phyloP scores from a whole-genome alignment of 768 basidiomycete species.

The Lyophyllum semitale region DNA sequence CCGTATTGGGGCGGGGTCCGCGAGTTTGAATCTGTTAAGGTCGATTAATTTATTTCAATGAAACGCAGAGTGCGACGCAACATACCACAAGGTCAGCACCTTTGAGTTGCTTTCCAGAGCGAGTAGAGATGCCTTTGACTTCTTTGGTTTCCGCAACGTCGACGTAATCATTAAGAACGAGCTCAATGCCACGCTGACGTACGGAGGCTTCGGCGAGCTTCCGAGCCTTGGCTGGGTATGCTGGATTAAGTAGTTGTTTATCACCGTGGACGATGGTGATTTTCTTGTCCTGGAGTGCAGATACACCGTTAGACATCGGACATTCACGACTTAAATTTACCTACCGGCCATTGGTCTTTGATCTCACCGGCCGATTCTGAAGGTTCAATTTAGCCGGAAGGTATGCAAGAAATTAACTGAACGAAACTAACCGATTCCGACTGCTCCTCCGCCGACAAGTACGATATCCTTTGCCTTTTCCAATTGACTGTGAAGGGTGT shows the following conservation, averaged over 20 bases:
- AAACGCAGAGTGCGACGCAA: background rate
- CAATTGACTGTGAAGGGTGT: constrained; percentile 33
- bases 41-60: background rate
- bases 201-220: constrained; percentile 42
- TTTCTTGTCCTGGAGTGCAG: constrained; percentile 37
- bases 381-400: background rate
- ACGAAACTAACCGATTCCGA: constrained; percentile 45
- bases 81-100: constrained; percentile 61
- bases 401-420: background rate
- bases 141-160: constrained; percentile 46
- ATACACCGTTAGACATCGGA: background rate
- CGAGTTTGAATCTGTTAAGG: constrained; percentile 36
- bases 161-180: constrained; percentile 56
- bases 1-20: constrained; percentile 52
- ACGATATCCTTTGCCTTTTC: constrained; percentile 44
- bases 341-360: constrained; percentile 40
- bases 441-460: constrained; percentile 59
- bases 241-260: constrained; percentile 50
- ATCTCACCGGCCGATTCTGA: constrained; percentile 47
- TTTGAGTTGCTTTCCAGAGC: constrained; percentile 48
- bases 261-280: constrained; percentile 68
- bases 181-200: constrained; percentile 44
- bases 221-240: constrained; percentile 60
- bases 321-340: constrained; percentile 20
- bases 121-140: constrained; percentile 45